Percentiles rank a stretch among this genome's conserved stretches.
Conservation (phyloP, 495 filamentous ascomycete species). For the Amorphotheca resinae region DNA sequence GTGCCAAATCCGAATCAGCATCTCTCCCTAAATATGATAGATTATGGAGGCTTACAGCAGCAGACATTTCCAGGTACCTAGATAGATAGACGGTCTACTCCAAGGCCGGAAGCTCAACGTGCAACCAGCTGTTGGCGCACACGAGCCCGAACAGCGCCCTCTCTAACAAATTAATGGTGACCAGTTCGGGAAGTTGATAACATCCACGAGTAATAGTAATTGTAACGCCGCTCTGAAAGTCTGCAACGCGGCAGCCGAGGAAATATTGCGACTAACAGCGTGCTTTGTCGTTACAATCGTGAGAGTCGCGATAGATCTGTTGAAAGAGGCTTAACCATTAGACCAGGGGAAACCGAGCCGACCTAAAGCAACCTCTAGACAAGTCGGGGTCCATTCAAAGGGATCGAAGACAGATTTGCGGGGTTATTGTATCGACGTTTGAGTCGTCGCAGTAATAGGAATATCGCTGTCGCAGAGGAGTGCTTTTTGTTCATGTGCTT, state of each 20-base stretch:
- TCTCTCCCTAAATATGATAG: background rate
- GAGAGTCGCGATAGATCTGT: no score
- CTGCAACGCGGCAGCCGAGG: no score
- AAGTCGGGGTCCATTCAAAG: constrained; percentile 14
- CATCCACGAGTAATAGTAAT: no score
- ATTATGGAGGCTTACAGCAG: constrained; percentile 11
- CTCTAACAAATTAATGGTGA: constrained; percentile 9
- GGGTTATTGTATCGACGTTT: background rate
- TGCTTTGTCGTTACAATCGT: no score
- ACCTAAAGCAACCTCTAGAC: no score
- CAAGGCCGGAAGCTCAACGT: constrained; percentile 6
- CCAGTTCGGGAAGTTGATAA: background rate
- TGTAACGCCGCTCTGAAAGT: no score
- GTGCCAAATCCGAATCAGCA: constrained; percentile 2
- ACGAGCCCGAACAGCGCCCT: constrained; percentile 1
- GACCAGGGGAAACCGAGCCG: no score
- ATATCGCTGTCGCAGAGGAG: background rate
- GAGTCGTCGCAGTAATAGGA: background rate
- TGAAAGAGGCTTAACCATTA: no score
- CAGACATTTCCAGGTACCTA: constrained; percentile 13
- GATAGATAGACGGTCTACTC: background rate
- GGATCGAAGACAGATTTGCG: background rate
- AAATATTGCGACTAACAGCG: no score
- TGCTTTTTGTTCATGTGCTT: no score
- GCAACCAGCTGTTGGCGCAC: constrained; percentile 7